A percentile compares a stretch with the other conserved stretches of the same genome.
phyloP scores from a whole-genome alignment of 2,329 filamentous ascomycete genomes.

The Aureobasidium lini region DNA sequence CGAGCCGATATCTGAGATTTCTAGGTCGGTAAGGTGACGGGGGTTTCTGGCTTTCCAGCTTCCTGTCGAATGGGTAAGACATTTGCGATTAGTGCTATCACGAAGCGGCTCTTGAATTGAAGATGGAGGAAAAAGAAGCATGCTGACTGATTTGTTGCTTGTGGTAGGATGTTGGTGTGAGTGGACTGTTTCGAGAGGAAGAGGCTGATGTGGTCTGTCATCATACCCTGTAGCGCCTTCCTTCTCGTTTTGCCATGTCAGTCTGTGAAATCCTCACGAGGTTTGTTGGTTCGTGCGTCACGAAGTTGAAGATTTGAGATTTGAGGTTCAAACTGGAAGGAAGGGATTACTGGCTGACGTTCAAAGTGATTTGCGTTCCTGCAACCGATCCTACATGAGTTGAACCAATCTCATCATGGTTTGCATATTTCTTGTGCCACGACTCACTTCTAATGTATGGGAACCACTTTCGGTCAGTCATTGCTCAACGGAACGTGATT shows the following conservation, averaged over 20 bases:
- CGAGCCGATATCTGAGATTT: background rate
- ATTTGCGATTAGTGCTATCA: conserved; percentile 4
- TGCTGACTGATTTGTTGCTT: conserved; percentile 2
- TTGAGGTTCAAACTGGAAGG: background rate
- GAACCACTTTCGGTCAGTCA: no score
- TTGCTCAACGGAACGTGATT: no score
- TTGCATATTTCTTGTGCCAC: no score
- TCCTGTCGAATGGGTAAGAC: background rate
- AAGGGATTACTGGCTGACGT: background rate
- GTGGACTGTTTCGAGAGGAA: background rate
- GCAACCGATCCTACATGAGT: no score
- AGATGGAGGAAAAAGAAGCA: conserved; percentile 13
- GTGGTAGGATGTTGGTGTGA: conserved; percentile 3
- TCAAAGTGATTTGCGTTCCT: no score
- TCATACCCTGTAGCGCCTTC: background rate
- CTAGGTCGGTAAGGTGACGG: background rate
- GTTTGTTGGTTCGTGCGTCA: background rate
- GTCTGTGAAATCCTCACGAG: background rate
- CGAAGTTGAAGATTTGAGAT: background rate
- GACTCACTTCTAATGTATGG: no score
- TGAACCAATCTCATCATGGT: no score
- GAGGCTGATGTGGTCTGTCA: background rate
- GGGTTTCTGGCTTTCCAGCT: background rate
- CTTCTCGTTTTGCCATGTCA: background rate
- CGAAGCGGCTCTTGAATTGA: conserved; percentile 11